phyloP scores from a whole-genome alignment of 2,329 filamentous ascomycete genomes.

The Annulohypoxylon truncatum region DNA sequence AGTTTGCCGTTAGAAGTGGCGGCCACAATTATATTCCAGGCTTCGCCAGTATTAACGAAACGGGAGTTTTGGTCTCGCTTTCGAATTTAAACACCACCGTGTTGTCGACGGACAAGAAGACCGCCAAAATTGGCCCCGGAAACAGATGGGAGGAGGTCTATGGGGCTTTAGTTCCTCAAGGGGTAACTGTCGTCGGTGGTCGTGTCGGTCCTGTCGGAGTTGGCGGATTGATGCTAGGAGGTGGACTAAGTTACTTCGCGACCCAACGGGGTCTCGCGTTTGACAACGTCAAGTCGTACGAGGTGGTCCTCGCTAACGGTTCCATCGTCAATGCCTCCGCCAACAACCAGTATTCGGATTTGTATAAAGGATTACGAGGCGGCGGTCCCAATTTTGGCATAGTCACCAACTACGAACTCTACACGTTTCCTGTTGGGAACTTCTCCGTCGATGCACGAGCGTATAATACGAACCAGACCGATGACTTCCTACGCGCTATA shows the following conservation, averaged over 20 bases:
- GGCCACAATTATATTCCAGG: slow-evolving; percentile 49
- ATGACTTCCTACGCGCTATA: slow-evolving; percentile 37
- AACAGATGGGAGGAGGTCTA: slow-evolving; percentile 50
- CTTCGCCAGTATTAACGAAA: slow-evolving; percentile 44
- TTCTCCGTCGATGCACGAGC: slow-evolving; percentile 36
- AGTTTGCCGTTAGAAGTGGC: slow-evolving; percentile 47
- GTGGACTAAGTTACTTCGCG: slow-evolving; percentile 48
- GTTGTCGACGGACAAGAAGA: slow-evolving; percentile 46
- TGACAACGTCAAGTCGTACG: slow-evolving; percentile 42
- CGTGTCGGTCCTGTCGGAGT: slow-evolving; percentile 49
- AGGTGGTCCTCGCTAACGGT: slow-evolving; percentile 46
- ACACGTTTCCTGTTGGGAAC: slow-evolving; percentile 35
- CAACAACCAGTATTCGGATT: slow-evolving; percentile 44
- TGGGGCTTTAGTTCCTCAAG: slow-evolving; percentile 41
- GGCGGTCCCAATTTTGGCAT: slow-evolving; percentile 49
- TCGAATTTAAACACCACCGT: slow-evolving; percentile 49
- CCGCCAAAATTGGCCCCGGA: slow-evolving; percentile 50
- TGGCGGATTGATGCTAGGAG: slow-evolving; percentile 47
- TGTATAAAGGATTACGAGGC: slow-evolving; percentile 48
- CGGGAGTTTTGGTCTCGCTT: slow-evolving; percentile 54
- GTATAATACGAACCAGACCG: slow-evolving; percentile 35
- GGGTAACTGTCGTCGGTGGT: slow-evolving; percentile 44
- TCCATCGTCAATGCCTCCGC: slow-evolving; percentile 43
- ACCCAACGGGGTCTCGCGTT: slow-evolving; percentile 41
- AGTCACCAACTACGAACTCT: slow-evolving; percentile 48